phyloP scores from a whole-genome alignment of 352 stramenopile species.

The Globisporangium megalacanthum region DNA sequence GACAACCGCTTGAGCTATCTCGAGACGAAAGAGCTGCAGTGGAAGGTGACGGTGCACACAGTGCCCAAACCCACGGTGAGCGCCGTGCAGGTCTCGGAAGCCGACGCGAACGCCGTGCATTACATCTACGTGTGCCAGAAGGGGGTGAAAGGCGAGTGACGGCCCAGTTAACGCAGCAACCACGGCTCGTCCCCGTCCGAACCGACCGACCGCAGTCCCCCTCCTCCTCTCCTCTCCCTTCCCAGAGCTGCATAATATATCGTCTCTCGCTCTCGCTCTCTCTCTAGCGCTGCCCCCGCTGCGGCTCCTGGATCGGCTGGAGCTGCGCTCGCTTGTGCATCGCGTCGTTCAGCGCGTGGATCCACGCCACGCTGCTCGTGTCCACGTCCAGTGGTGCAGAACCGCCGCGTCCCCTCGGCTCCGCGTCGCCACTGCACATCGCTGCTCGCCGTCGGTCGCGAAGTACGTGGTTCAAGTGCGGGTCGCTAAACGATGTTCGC shows the following conservation, averaged over 20 bases:
- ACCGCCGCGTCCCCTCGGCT: not conserved
- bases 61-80: conserved; percentile 95
- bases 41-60: conserved; percentile 94
- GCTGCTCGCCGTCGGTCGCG: conserved; percentile 7
- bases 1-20: conserved; percentile 96
- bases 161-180: not conserved
- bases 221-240: not conserved
- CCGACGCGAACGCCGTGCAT: conserved; percentile 92
- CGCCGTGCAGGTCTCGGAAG: conserved; percentile 89
- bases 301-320: not conserved
- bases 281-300: not conserved
- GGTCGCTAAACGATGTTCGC: conserved; percentile 11
- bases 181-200: not conserved
- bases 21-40: conserved; percentile 94
- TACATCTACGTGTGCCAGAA: conserved; percentile 97
- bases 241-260: conserved; percentile 7
- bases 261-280: conserved; percentile 8
- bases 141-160: conserved; percentile 44
- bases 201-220: not conserved
- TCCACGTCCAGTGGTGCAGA: not conserved
- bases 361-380: not conserved
- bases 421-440: not conserved
- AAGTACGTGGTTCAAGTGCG: conserved; percentile 1
- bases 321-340: not conserved
- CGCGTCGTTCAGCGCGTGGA: conserved; percentile 3